Evolutionary conservation across 371 early-diverging fungal genomes (phyloP).

Genomic region (Batkoa obscura): DNA sequence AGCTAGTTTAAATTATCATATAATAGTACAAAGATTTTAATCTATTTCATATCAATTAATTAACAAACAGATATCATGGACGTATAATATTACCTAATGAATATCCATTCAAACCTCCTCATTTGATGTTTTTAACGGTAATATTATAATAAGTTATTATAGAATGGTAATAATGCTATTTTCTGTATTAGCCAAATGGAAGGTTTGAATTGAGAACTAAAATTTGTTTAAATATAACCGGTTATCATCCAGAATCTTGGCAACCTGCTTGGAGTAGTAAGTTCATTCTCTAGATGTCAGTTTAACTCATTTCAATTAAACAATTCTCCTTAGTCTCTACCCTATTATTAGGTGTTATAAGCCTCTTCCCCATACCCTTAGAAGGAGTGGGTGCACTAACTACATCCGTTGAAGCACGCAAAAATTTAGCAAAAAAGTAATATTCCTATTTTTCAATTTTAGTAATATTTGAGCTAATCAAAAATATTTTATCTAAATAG

Average conservation of each 20-base stretch:
- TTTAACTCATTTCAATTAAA: too few species aligned
- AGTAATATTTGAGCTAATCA: too few species aligned
- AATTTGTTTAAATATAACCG: constrained; percentile 82
- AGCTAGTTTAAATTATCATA: not conserved
- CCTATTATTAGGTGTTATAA: too few species aligned
- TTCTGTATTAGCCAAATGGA: constrained; percentile 43
- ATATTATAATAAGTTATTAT: not conserved
- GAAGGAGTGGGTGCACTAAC: too few species aligned
- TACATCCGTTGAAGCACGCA: too few species aligned
- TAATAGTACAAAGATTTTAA: not conserved
- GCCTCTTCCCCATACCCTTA: too few species aligned
- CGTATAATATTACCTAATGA: constrained; percentile 60
- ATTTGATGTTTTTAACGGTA: constrained; percentile 72
- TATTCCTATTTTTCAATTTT: too few species aligned
- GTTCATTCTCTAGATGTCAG: too few species aligned
- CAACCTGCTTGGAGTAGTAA: constrained; percentile 81
- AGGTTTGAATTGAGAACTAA: constrained; percentile 79
- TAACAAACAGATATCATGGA: constrained; percentile 39
- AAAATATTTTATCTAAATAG: too few species aligned
- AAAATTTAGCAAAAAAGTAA: too few species aligned
- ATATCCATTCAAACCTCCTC: constrained; percentile 89
- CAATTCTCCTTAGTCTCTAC: too few species aligned
- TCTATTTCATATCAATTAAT: not conserved
- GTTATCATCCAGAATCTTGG: constrained; percentile 87
- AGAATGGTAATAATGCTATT: not conserved